These are phyloP conservation scores for Suhomyces ambrosiae DNA, from an alignment of 1,139 yeast species.

Conservation along the genomic window DNA sequence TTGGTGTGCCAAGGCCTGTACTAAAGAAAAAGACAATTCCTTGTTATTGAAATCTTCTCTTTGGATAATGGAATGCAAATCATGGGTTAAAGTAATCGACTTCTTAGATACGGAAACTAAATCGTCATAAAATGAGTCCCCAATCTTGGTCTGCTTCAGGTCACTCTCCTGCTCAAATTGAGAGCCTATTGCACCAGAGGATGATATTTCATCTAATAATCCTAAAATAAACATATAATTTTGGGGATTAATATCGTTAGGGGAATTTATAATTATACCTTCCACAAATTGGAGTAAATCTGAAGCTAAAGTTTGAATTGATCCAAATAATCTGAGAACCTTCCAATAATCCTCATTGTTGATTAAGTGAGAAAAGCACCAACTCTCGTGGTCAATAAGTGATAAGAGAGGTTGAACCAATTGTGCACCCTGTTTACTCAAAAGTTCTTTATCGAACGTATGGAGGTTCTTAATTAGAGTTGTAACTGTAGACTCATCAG, in stretches of 20 bases:
- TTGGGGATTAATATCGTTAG: conserved; percentile 41
- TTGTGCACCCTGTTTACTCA: conserved; percentile 51
- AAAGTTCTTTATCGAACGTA: conserved; percentile 38
- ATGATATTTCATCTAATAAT: conserved; percentile 75
- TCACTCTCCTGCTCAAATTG: conserved; percentile 70
- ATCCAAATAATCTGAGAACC: conserved; percentile 57
- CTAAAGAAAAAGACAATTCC: conserved; percentile 56
- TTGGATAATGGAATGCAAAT: conserved; percentile 40
- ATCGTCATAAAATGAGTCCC: conserved; percentile 49
- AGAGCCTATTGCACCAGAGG: conserved; percentile 80
- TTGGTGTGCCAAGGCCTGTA: conserved; percentile 84
- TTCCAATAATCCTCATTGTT: conserved; percentile 64
- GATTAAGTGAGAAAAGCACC: conserved; percentile 44
- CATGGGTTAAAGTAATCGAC: conserved; percentile 63
- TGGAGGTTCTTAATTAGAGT: conserved; percentile 23
- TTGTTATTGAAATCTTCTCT: conserved; percentile 29
- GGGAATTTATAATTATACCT: conserved; percentile 39
- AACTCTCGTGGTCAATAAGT: conserved; percentile 51
- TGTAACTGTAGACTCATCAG: not conserved
- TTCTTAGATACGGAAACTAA: conserved; percentile 60
- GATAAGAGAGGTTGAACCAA: conserved; percentile 57
- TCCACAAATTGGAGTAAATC: conserved; percentile 54
- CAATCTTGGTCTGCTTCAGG: conserved; percentile 30
- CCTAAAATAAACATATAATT: conserved; percentile 71
- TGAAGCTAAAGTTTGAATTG: conserved; percentile 53